Evolutionary conservation across 2,329 filamentous ascomycete genomes (phyloP), one percentile per base, ranked within the genome.

Genomic region (Ophiobolus disseminans): DNA sequence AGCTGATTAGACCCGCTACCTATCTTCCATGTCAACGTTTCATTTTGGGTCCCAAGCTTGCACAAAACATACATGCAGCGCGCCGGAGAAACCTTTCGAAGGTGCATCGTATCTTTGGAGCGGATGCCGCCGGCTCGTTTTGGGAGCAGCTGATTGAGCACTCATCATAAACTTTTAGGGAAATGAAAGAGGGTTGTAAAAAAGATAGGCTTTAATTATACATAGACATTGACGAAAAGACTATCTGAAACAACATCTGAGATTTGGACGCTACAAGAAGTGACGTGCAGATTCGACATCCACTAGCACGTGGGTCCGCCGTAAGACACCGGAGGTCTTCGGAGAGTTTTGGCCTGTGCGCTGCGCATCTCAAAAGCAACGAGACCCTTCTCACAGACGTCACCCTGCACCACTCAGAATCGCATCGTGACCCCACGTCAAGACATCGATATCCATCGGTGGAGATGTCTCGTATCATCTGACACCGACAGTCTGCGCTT

Each of bases 61-160:
- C n/a, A n/a, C n/a, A 5, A 22, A 8, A 58, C 56, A 40, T 48
- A 78, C 69, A 69, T 91, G 88, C 32, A 90, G 69, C 8, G 83
- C 50, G 17, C 87, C 80, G 2, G 88, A 90, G 47, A 83, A 60
- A 31, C 80, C 80, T 49, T 82, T 82, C 1, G 86, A 86, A 1
- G 88, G 88, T 50, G 87, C 86, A 3, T 79, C 66, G 16, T 90
- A 74, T 30, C 86, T 79, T 72, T 91, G 88, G 4, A 89, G 78
- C 34, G 82, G 83, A 73, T 90, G 86, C 36, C 65, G 69, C 40
- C 65, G 62, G 44, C 70, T 61, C 40, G 53, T 50, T 13, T 65
- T 56, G 6, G 58, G 40, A 25, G 55, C 50, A 36, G 60, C 45
- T 34, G 47, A n/a, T n/a, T n/a, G 23, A 38, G 40, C 35, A 47